These are phyloP conservation scores for Globisporangium apiculatum DNA, from an alignment of 352 stramenopile genomes.

Conservation along the genomic window DNA sequence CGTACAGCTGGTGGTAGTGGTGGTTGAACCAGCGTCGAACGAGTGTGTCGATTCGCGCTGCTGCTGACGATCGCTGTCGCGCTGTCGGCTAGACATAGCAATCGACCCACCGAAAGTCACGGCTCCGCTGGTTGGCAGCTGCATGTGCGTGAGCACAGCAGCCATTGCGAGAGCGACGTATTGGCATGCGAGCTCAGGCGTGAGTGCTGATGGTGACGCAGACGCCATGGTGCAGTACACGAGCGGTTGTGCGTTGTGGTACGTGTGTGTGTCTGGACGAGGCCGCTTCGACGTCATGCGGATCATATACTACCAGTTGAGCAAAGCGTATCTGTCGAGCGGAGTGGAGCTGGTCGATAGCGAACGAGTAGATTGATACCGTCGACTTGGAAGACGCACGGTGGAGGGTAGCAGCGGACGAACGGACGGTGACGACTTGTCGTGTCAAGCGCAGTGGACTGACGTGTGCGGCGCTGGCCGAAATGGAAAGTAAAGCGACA, in stretches of 20 bases:
- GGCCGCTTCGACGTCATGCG: constrained; percentile 8
- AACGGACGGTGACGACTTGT: background rate
- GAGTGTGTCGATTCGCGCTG: background rate
- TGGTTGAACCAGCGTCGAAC: background rate
- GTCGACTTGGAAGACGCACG: background rate
- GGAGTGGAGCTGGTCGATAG: background rate
- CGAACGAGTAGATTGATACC: background rate
- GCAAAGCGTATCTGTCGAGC: too few species aligned
- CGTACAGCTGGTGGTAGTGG: background rate
- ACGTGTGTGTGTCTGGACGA: constrained; percentile 1
- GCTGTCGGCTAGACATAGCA: background rate
- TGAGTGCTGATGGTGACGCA: background rate
- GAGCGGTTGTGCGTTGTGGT: background rate
- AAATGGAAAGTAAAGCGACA: constrained; percentile 14
- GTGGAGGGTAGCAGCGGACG: background rate
- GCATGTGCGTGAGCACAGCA: constrained; percentile 7
- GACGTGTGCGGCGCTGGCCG: constrained; percentile 8
- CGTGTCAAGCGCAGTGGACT: background rate
- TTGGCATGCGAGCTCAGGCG: constrained; percentile 1
- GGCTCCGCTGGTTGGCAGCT: background rate
- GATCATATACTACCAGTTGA: constrained; percentile 1
- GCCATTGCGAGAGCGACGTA: constrained; percentile 5
- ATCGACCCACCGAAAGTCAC: constrained; percentile 5
- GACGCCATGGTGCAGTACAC: background rate
- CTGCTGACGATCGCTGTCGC: background rate